Conservation (phyloP, 2,329 filamentous ascomycete genomes). For the Claviceps sp. region DNA sequence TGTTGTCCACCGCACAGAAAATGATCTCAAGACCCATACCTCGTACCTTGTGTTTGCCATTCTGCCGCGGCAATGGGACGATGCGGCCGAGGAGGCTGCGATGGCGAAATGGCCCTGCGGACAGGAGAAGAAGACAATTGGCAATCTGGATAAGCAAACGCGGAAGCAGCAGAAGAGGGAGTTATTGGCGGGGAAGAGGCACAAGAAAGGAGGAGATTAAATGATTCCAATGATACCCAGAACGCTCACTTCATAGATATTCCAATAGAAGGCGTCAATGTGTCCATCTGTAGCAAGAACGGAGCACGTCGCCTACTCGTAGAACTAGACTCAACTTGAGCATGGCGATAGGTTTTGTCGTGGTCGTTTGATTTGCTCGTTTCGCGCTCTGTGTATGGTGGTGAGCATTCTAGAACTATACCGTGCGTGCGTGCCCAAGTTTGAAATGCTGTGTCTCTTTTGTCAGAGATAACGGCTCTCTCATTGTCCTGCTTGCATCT, state of each 20-base stretch:
- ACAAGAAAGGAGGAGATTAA: conserved; percentile 19
- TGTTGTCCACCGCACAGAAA: conserved; percentile 67
- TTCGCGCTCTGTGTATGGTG: not conserved
- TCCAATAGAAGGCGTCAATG: not conserved
- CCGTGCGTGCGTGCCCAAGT: not conserved
- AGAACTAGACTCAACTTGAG: not conserved
- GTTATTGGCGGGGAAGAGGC: conserved; percentile 32
- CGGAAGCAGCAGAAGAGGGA: conserved; percentile 45
- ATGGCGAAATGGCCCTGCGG: conserved; percentile 50
- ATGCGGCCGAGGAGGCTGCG: conserved; percentile 62
- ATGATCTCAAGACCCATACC: conserved; percentile 88
- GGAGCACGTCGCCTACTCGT: not conserved
- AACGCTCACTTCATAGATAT: not conserved
- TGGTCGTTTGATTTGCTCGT: not conserved
- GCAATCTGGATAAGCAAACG: conserved; percentile 37
- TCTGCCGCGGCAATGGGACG: conserved; percentile 74
- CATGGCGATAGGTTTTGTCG: not conserved
- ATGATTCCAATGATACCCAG: conserved; percentile 8
- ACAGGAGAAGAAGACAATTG: conserved; percentile 37
- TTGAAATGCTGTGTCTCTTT: not conserved
- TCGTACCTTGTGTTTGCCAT: conserved; percentile 93
- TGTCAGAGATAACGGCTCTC: not conserved
- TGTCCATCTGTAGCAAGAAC: not conserved
- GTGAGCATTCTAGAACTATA: not conserved
- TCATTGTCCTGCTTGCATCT: not conserved